These are phyloP conservation scores for Zalerion maritima DNA, from an alignment of 495 filamentous ascomycete genomes.

Conservation along the genomic window DNA sequence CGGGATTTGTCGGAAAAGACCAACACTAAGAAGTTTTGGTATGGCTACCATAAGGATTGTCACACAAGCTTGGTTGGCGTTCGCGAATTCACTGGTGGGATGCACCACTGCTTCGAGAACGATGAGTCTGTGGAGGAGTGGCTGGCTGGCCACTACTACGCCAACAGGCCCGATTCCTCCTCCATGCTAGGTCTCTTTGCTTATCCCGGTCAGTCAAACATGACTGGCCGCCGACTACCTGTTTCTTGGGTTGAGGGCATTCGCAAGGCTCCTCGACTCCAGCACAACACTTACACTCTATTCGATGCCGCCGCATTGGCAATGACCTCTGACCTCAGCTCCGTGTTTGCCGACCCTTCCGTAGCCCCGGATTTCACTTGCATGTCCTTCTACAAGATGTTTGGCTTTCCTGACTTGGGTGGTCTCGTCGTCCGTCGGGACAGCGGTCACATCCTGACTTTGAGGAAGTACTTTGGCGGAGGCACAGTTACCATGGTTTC, in stretches of 20 bases:
- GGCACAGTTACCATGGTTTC: constrained; percentile 62
- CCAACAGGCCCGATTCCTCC: constrained; percentile 13
- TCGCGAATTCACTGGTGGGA: constrained; percentile 41
- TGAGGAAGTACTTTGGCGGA: constrained; percentile 61
- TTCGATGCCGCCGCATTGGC: constrained; percentile 61
- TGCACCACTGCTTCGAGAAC: constrained; percentile 44
- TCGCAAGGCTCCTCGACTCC: constrained; percentile 24
- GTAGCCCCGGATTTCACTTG: constrained; percentile 57
- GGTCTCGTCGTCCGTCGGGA: constrained; percentile 51
- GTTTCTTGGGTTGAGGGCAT: constrained; percentile 41
- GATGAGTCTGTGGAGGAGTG: constrained; percentile 54
- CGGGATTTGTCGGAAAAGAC: constrained; percentile 35
- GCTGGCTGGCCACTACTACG: constrained; percentile 25
- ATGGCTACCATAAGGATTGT: constrained; percentile 58
- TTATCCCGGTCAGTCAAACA: constrained; percentile 68
- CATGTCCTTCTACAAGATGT: constrained; percentile 70
- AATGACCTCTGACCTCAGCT: constrained; percentile 47
- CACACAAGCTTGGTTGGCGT: constrained; percentile 64
- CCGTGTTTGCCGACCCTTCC: constrained; percentile 38
- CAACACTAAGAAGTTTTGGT: constrained; percentile 40
- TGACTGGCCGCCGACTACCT: constrained; percentile 57
- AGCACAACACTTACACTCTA: constrained; percentile 44
- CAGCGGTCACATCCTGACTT: constrained; percentile 44
- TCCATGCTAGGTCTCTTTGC: constrained; percentile 45
- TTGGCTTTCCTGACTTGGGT: constrained; percentile 66